Percentiles rank a stretch among this genome's conserved stretches.
Conservation (phyloP, 2,329 filamentous ascomycete species). For the Hymenoscyphus salicellus region DNA sequence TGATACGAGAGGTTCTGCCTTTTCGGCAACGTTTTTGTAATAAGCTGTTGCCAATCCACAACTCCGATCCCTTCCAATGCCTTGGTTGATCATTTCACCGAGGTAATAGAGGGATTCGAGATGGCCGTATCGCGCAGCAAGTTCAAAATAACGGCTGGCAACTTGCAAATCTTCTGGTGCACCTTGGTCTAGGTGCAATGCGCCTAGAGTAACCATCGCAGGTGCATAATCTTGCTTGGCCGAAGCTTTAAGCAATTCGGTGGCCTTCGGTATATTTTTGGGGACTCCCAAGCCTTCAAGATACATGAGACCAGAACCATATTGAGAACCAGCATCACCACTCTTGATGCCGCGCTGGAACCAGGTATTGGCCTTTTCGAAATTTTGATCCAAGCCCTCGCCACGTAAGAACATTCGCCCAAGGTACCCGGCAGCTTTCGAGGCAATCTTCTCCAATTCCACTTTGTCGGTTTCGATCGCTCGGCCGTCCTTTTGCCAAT, state of each 20-base stretch:
- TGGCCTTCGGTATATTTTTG: constrained; percentile 58
- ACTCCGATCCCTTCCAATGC: constrained; percentile 62
- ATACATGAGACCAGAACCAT: constrained; percentile 68
- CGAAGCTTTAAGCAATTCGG: constrained; percentile 62
- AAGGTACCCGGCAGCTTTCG: constrained; percentile 68
- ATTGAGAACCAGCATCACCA: constrained; percentile 66
- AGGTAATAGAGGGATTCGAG: constrained; percentile 73
- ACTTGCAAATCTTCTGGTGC: constrained; percentile 40
- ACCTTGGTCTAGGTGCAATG: constrained; percentile 68
- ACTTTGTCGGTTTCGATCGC: constrained; percentile 53
- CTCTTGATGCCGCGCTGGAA: constrained; percentile 62
- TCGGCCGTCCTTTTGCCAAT: constrained; percentile 65
- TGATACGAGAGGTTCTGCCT: constrained; percentile 54
- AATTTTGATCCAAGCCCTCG: constrained; percentile 66
- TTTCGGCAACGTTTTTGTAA: constrained; percentile 61
- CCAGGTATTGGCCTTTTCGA: constrained; percentile 62
- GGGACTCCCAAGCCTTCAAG: constrained; percentile 64
- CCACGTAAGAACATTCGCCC: constrained; percentile 71
- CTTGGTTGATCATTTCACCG: constrained; percentile 65
- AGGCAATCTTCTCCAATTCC: constrained; percentile 61
- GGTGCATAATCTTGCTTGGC: constrained; percentile 66
- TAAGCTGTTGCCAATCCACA: constrained; percentile 66
- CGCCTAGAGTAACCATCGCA: constrained; percentile 64
- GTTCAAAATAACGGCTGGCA: constrained; percentile 67
- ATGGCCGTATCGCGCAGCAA: constrained; percentile 64